Evolutionary conservation across 176 grass and related monocot species (phyloP).

Genomic region (Lolium multiflorum): DNA sequence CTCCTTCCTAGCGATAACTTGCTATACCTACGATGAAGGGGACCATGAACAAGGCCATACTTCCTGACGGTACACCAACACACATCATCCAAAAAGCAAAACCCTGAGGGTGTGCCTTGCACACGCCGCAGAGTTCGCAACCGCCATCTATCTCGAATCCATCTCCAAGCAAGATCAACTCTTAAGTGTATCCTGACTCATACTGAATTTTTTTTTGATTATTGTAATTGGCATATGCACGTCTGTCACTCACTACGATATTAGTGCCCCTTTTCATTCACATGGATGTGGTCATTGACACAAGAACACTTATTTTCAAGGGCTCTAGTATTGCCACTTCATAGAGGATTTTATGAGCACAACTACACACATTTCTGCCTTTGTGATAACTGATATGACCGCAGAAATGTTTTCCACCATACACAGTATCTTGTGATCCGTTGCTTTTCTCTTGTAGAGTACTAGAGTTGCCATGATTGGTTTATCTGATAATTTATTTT

Average conservation of each 20-base stretch:
- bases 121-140: too few species aligned
- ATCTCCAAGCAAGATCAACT: too few species aligned
- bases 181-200: slow-evolving; percentile 42
- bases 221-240: slow-evolving; percentile 4
- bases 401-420: background rate
- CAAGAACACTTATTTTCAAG: slow-evolving; percentile 2
- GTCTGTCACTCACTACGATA: slow-evolving; percentile 12
- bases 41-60: too few species aligned
- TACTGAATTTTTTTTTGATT: slow-evolving; percentile 22
- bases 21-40: too few species aligned
- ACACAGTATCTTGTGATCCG: background rate
- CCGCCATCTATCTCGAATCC: too few species aligned
- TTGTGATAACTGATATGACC: background rate
- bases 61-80: too few species aligned
- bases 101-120: too few species aligned
- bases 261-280: slow-evolving; percentile 22
- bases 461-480: too few species aligned
- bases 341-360: slow-evolving; percentile 9
- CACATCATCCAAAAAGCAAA: too few species aligned
- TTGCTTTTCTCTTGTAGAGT: background rate
- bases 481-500: too few species aligned
- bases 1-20: too few species aligned
- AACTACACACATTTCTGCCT: slow-evolving; percentile 4
- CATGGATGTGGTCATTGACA: background rate
- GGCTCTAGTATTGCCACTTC: slow-evolving; percentile 16